These are phyloP conservation scores for Gentiana macrophylla DNA, from an alignment of 257 asterid genomes.

Conservation along the genomic window DNA sequence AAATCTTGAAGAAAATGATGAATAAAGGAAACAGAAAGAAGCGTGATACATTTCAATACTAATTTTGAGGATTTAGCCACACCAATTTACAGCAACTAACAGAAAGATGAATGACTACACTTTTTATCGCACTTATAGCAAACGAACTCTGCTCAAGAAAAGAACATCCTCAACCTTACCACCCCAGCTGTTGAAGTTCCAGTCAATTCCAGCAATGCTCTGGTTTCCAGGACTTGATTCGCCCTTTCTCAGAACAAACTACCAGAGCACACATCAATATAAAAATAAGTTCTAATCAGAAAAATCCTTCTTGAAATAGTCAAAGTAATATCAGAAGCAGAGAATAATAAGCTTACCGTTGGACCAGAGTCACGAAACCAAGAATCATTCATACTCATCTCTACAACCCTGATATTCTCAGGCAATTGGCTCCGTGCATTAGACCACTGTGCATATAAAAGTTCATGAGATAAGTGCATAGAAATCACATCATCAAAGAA, in stretches of 20 bases:
- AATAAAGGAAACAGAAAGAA: too few species aligned
- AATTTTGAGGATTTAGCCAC: too few species aligned
- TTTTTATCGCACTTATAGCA: too few species aligned
- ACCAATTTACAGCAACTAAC: too few species aligned
- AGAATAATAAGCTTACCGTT: conserved; percentile 46
- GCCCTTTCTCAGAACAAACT: conserved; percentile 51
- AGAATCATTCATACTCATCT: conserved; percentile 86
- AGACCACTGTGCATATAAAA: conserved; percentile 47
- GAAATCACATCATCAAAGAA: background rate
- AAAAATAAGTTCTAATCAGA: background rate
- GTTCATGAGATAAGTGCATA: background rate
- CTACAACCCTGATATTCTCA: conserved; percentile 63
- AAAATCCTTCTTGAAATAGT: background rate
- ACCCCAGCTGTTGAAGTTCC: conserved; percentile 95
- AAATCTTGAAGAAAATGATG: too few species aligned
- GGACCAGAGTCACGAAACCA: conserved; percentile 98
- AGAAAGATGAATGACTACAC: too few species aligned
- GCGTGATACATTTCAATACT: too few species aligned
- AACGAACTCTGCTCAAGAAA: too few species aligned
- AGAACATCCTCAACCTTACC: conserved; percentile 36
- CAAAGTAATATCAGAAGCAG: conserved; percentile 5
- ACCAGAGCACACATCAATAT: conserved; percentile 9
- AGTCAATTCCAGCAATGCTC: conserved; percentile 83
- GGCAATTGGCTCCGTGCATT: conserved; percentile 73
- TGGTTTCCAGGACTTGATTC: conserved; percentile 24